Evolutionary conservation across 176 grass and related monocot genomes (phyloP), one percentile per base, ranked within the genome.

Genomic region (Stipa capillata): DNA sequence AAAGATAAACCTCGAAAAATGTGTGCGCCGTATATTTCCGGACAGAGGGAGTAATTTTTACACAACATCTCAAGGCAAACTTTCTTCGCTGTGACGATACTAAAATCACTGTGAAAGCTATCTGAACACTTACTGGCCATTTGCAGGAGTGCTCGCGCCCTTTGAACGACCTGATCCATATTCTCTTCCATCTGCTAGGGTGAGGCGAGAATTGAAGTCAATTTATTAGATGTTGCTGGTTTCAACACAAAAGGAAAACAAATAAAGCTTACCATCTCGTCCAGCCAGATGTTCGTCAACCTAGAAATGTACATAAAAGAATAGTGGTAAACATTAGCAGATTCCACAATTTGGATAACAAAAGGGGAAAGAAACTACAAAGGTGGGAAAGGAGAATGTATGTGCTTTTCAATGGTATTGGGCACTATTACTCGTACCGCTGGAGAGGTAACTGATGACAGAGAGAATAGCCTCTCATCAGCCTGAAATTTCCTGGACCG

Each of bases 381-480:
- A 25, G 27, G 73, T 62, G 37, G 17, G 47, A 56, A 56, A 1
- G 24, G 16, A 54, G 14, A n/a, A n/a, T n/a, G n/a, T n/a, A n/a
- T n/a, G 54, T 59, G 31, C 9, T 45, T n/a, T 53, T 72, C 60
- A 57, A 20, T 65, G 52, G 77, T 36, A 66, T 32, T 48, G 33
- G 48, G 17, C 7, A 79, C 42, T 72, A 86, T 32, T 69, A 50
- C 24, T 66, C 85, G 14, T 91, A 95, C 92, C 73, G 85, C 92
- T 85, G 85, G 96, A 49, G 96, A 99, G 71, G 96, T 95, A 84
- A 99, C 92, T 42, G 96, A 99, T 52, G 96, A 99, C n/a, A 99
- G 82, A 45, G 91, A 94, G 88, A 99, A 95, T 56, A 95, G 70
- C 55, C 96, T 89, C 73, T 99, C 96, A 17, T 99, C 96, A 23